phyloP scores from a whole-genome alignment of 192 early-diverging fungal genomes.

The Helicostylum pulchrum region DNA sequence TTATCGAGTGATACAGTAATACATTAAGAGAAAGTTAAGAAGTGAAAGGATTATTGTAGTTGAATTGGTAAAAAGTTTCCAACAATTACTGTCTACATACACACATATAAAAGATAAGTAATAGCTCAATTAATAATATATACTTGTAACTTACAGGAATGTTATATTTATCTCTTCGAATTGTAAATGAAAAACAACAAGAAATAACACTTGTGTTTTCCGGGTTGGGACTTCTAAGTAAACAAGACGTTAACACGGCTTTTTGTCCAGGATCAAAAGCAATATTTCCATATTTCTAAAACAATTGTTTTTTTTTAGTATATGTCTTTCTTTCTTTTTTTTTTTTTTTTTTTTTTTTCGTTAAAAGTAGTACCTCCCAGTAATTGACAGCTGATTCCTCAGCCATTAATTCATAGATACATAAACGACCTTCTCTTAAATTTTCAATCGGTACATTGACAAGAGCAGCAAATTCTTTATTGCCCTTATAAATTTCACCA shows the following conservation, averaged over 20 bases:
- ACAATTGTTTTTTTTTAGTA: constrained; percentile 92
- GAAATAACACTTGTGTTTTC: constrained; percentile 53
- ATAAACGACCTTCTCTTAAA: constrained; percentile 63
- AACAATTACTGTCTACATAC: constrained; percentile 20
- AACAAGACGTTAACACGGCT: constrained; percentile 90
- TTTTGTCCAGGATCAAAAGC: constrained; percentile 97
- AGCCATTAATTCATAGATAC: constrained; percentile 64
- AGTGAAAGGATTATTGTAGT: constrained; percentile 1
- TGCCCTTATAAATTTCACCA: constrained; percentile 95
- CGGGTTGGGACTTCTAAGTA: constrained; percentile 61
- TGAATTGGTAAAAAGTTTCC: constrained; percentile 17
- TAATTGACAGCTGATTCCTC: constrained; percentile 70
- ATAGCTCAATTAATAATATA: background rate
- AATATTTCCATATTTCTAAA: constrained; percentile 97
- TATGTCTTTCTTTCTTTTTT: constrained; percentile 46
- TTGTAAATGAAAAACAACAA: constrained; percentile 96
- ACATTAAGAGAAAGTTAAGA: too few relatives aligned
- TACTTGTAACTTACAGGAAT: constrained; percentile 48
- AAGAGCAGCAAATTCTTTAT: constrained; percentile 91
- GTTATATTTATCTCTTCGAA: constrained; percentile 91
- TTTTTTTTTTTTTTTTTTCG: too few relatives aligned
- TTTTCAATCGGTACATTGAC: constrained; percentile 81
- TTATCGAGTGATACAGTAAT: too few relatives aligned
- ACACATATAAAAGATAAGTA: background rate
- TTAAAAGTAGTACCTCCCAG: too few relatives aligned